Base-by-base conservation (phyloP, 2,329 filamentous ascomycete genomes). In the Cryphonectria japonica region DNA sequence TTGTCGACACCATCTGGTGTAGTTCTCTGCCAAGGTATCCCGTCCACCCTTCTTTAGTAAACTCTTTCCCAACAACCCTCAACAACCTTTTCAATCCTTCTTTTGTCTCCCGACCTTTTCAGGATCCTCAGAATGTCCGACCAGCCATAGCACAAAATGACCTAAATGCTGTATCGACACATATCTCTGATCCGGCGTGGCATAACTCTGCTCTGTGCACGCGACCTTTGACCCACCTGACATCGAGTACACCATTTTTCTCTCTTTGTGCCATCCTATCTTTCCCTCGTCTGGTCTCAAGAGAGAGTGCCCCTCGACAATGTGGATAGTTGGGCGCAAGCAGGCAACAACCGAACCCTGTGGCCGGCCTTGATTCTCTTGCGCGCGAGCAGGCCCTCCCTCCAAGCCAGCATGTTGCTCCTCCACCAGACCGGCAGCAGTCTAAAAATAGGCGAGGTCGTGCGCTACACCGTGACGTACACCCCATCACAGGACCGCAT, bases 401-500 rank as follows among this genome's bases (percentile, higher is more conserved):
- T 11, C 37, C 37, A 11, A 22, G 59, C 67, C 76, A 81, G 78
- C 43, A 98, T 98, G 96, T 86, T 98, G 75, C 89, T 98, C 79
- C 85, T 97, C 73, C 93, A 98, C 82, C 96, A 98, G 83, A 87
- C 92, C 74, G 96, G 96, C 78, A 93, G 88, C 83, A 59, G 54
- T 59, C 92, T 98, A 80, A 97, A 95, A 82, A 93, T 98, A 75
- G 96, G 96, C 79, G 95, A 98, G 83, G 92, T 98, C 54, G 90
- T 98, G 74, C 92, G 96, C 83, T 97, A 91, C 78, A 97, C 93
- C 11, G 85, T 98, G 75, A 98, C 94, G 66, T 99, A 99, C 82
- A 96, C 92, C 1, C 96, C 96, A 4, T 91, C 92, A 54, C 87
- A 90, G 77, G 96, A 98, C 81, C 93, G 93, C 75, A 97, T 98